Evolutionary conservation across 179 eudicot species (phyloP), one percentile per base, ranked within the genome.

Genomic region (Beta corolliflora): DNA sequence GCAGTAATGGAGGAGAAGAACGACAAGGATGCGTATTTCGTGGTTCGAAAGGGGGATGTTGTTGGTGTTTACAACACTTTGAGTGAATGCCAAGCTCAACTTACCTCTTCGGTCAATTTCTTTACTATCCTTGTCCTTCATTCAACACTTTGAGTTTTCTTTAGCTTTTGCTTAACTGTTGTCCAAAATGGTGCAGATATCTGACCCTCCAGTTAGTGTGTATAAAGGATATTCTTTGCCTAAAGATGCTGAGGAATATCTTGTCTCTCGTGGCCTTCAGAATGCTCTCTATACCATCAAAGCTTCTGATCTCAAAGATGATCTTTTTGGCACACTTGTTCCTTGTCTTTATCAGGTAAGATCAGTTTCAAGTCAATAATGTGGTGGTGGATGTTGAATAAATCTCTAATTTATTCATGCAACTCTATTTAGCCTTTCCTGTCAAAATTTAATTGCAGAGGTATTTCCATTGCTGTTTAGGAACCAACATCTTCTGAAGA

Each of bases 171-270:
- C 63, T 29, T 9, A 45, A 21, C n/a, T 36, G 25, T 74, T 66
- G 19, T 48, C 31, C 41, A 2, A 12, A 70, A 73, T 74, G 71
- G 41, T 41, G 64, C 79, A 96, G 99, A 84, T 96, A 78, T 84
- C 93, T 55, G 93, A 96, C 84, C 93, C 94, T 84, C 98, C 99
- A 53, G 99, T 89, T 41, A 91, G 99, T 86, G 97, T 92, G 36
- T 96, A 89, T 83, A 96, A 94, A 88, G 99, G 98, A 18, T 78
- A 84, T 76, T 81, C 88, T 21, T 82, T 96, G 88, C 88, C 96
- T 53, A 89, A 88, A 83, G 95, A 91, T 76, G 80, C 96, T 13
- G 96, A 89, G 86, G 91, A 91, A 64, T 84, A 92, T 89, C 91
- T 96, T 58, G 79, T 72, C 18, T 89, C 97, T 56, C 82, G 89